Percentiles rank a stretch among this genome's conserved stretches.
phyloP scores from a whole-genome alignment of 208 protist species.

The Acanthamoeba sp. region DNA sequence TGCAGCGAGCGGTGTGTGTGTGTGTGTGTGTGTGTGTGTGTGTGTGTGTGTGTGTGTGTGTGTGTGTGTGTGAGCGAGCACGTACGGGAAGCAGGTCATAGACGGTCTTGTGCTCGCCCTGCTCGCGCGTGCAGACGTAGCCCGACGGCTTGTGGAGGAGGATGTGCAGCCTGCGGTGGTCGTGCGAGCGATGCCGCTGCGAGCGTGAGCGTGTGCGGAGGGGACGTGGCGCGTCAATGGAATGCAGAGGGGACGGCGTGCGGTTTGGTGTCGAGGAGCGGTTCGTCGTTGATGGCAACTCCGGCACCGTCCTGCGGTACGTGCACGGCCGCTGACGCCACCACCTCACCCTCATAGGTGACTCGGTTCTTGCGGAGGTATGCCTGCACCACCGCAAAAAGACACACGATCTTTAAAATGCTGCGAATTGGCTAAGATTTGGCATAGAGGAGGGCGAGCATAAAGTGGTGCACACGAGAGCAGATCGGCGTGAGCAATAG shows the following conservation, averaged over 20 bases:
- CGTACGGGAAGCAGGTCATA: slow-evolving; percentile 37
- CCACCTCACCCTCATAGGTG: not conserved
- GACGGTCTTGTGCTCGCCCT: slow-evolving; percentile 55
- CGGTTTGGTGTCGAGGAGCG: slow-evolving; percentile 12
- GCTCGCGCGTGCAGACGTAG: slow-evolving; percentile 44
- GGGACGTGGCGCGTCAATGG: too few species aligned
- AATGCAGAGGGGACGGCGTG: not conserved
- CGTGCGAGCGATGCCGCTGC: not conserved
- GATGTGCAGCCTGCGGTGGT: slow-evolving; percentile 4
- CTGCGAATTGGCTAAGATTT: not conserved
- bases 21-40: too few species aligned
- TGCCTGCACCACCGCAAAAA: not conserved
- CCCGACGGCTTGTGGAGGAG: slow-evolving; percentile 39
- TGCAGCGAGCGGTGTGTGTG: not conserved
- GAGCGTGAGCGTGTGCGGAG: not conserved
- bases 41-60: not conserved
- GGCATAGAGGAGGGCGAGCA: too few species aligned
- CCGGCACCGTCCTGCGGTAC: not conserved
- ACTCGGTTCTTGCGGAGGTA: not conserved
- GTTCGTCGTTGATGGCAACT: slow-evolving; percentile 23
- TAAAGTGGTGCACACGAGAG: too few species aligned
- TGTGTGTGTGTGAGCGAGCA: not conserved
- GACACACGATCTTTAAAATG: not conserved
- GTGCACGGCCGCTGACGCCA: not conserved
- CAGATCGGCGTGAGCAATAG: slow-evolving; percentile 27